phyloP scores from a whole-genome alignment of 1,284 basidiomycete genomes.

The Trichosporon inkin region DNA sequence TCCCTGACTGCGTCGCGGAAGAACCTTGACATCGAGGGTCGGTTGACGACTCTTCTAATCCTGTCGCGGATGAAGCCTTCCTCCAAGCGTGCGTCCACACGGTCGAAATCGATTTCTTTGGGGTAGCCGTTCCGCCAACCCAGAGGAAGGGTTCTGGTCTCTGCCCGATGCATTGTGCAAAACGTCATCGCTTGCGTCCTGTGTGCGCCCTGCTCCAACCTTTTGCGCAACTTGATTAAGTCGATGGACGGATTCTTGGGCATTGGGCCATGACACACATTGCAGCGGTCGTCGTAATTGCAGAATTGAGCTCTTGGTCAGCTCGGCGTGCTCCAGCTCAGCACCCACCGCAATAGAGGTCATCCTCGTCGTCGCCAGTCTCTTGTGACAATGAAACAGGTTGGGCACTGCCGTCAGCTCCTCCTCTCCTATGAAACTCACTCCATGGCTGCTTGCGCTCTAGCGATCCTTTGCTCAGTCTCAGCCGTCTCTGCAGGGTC shows the following conservation, averaged over 20 bases:
- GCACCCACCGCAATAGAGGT: constrained; percentile 11
- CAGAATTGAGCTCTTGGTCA: constrained; percentile 5
- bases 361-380: background rate
- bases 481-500: background rate
- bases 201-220: background rate
- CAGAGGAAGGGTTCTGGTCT: constrained; percentile 37
- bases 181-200: constrained; percentile 22
- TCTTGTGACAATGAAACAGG: background rate
- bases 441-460: constrained; percentile 2
- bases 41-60: constrained; percentile 27
- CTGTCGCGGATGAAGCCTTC: constrained; percentile 25
- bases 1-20: constrained; percentile 22
- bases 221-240: constrained; percentile 9
- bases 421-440: background rate
- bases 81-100: constrained; percentile 30
- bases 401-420: background rate
- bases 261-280: constrained; percentile 30
- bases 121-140: constrained; percentile 41
- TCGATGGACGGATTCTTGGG: constrained; percentile 24
- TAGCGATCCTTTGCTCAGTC: background rate
- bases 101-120: constrained; percentile 30
- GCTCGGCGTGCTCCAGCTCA: too few species aligned
- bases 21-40: constrained; percentile 25
- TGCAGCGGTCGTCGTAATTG: constrained; percentile 10
- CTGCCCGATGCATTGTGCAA: constrained; percentile 39